Evolutionary conservation across 1,284 basidiomycete genomes (phyloP).

Genomic region (Mycena citricolor): DNA sequence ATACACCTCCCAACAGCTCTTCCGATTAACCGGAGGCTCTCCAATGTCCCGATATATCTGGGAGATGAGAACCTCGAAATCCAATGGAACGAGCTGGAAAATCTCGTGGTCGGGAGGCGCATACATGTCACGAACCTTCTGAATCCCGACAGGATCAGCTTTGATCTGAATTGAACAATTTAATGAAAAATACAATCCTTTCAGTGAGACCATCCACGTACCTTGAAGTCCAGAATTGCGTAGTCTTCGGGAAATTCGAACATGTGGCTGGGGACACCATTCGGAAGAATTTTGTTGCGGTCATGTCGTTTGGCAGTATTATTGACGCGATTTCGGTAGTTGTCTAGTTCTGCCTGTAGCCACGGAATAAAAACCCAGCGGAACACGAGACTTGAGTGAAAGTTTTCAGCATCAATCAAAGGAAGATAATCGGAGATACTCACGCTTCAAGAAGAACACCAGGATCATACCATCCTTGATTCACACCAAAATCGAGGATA

Average conservation of each 20-base stretch:
- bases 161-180: background rate
- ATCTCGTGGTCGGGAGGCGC: conserved; percentile 1
- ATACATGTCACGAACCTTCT: background rate
- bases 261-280: conserved; percentile 26
- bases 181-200: background rate
- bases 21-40: background rate
- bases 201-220: background rate
- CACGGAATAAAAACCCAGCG: conserved; percentile 38
- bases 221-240: conserved; percentile 11
- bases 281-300: conserved; percentile 34
- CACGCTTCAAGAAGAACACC: conserved; percentile 31
- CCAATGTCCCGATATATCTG: conserved; percentile 3
- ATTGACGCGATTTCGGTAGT: conserved; percentile 27
- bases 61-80: conserved; percentile 2
- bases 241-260: conserved; percentile 5
- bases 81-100: conserved; percentile 6
- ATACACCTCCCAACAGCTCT: background rate
- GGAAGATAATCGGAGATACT: conserved; percentile 12
- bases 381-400: conserved; percentile 35
- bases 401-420: background rate
- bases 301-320: conserved; percentile 25
- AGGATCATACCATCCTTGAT: conserved; percentile 32
- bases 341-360: conserved; percentile 38
- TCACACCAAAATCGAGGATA: conserved; percentile 32
- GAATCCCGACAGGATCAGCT: background rate